Conservation (phyloP, 176 grass and related monocot species). For the Alloteropsis semialata region DNA sequence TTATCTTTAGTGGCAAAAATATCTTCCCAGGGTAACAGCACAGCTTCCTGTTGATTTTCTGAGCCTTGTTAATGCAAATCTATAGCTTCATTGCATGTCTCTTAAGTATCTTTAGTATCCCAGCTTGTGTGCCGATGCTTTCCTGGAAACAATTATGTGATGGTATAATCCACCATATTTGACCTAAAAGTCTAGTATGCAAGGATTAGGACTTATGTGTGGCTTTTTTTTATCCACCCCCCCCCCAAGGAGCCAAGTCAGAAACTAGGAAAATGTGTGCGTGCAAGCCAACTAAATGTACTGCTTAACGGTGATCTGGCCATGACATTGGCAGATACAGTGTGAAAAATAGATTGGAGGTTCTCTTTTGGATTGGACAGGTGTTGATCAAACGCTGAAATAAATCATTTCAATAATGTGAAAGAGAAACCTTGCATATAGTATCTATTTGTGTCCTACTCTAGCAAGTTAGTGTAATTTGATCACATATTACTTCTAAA, state of each 20-base stretch:
- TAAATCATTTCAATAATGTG: not conserved
- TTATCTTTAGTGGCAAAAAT: slow-evolving; percentile 11
- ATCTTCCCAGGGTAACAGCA: not conserved
- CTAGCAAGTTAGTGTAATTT: slow-evolving; percentile 16
- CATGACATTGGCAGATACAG: not conserved
- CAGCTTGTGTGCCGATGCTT: not conserved
- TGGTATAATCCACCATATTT: not conserved
- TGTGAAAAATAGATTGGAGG: not conserved
- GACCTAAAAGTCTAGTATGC: not conserved
- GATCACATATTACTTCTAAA: not conserved
- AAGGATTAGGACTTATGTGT: not conserved
- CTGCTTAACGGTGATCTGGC: not conserved
- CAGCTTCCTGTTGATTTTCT: not conserved
- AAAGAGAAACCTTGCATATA: not conserved
- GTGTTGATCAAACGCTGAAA: not conserved
- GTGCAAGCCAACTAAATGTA: not conserved
- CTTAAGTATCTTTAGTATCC: not conserved
- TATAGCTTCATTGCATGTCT: not conserved
- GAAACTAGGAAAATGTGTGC: not conserved
- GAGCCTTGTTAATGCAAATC: not conserved
- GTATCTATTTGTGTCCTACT: not conserved
- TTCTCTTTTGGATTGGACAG: not conserved
- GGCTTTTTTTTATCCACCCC: not conserved
- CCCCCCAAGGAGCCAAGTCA: not conserved
- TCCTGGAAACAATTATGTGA: not conserved